Percentiles rank a stretch among this genome's conserved stretches.
phyloP scores from a whole-genome alignment of 768 basidiomycete species.

The Chalciporus sphaerocephalus region DNA sequence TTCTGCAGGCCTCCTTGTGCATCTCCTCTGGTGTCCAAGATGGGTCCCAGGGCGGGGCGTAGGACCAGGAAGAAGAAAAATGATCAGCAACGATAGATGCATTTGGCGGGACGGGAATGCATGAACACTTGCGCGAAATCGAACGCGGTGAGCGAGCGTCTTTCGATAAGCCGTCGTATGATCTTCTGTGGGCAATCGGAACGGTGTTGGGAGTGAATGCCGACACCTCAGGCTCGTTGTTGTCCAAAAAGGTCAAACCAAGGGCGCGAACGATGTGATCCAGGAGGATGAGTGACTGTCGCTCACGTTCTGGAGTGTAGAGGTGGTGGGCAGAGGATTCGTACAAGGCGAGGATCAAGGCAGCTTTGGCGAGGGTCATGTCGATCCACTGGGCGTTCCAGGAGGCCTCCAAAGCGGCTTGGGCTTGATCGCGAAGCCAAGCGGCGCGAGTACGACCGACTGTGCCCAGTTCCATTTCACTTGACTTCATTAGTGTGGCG shows the following conservation, averaged over 20 bases:
- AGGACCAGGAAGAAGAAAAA: constrained; percentile 42
- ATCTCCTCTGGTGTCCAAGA: constrained; percentile 52
- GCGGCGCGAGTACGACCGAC: constrained; percentile 56
- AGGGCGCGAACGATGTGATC: constrained; percentile 62
- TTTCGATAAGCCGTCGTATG: constrained; percentile 27
- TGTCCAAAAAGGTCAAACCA: constrained; percentile 54
- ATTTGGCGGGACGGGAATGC: constrained; percentile 38
- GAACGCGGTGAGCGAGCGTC: constrained; percentile 27
- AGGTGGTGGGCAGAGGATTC: constrained; percentile 71
- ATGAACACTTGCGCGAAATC: constrained; percentile 41
- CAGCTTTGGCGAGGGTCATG: constrained; percentile 65
- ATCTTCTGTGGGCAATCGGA: constrained; percentile 41
- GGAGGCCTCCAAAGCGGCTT: constrained; percentile 48
- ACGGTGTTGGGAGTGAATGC: constrained; percentile 48
- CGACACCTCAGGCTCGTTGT: constrained; percentile 48
- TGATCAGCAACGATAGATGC: constrained; percentile 32
- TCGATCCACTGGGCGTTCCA: constrained; percentile 53
- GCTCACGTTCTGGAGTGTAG: constrained; percentile 52
- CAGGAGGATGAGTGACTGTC: constrained; percentile 50
- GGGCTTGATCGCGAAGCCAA: constrained; percentile 53
- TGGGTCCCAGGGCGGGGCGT: constrained; percentile 58
- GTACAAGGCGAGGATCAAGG: constrained; percentile 70
- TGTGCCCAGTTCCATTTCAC: constrained; percentile 54
- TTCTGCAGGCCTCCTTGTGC: constrained; percentile 65
- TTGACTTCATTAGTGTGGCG: constrained; percentile 68